phyloP scores from a whole-genome alignment of 2,329 filamentous ascomycete genomes.

The Alternaria ethzedia region DNA sequence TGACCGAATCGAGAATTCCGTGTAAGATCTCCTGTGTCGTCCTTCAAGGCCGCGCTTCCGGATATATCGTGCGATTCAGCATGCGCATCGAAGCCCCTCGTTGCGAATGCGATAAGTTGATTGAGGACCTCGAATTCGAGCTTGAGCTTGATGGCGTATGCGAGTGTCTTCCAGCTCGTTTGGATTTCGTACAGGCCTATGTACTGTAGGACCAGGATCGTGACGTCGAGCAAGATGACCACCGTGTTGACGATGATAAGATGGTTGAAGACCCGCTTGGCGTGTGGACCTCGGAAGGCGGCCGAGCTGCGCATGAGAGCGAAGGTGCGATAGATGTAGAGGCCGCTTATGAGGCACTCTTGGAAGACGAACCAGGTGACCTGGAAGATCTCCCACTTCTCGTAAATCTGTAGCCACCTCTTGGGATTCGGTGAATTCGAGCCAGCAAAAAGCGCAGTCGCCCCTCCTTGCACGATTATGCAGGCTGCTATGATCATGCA shows the following conservation, averaged over 20 bases:
- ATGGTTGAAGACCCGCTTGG: conserved; percentile 32
- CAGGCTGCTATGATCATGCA: conserved; percentile 58
- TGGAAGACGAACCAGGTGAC: conserved; percentile 50
- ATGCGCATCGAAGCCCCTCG: conserved; percentile 8
- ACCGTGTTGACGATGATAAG: conserved; percentile 48
- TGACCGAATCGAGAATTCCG: neutral
- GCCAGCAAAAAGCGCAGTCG: conserved; percentile 60
- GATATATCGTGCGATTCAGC: neutral
- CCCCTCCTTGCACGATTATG: conserved; percentile 54
- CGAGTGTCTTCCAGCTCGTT: conserved; percentile 46
- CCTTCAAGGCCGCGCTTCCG: neutral
- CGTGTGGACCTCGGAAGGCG: conserved; percentile 6
- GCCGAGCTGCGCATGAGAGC: conserved; percentile 42
- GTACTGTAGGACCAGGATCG: conserved; percentile 49
- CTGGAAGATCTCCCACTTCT: conserved; percentile 49
- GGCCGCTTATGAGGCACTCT: conserved; percentile 42
- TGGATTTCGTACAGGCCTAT: conserved; percentile 37
- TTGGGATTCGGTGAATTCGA: conserved; percentile 41
- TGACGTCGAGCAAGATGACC: conserved; percentile 50
- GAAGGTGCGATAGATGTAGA: conserved; percentile 61
- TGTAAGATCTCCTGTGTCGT: neutral
- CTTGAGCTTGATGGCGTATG: conserved; percentile 56
- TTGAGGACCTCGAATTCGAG: conserved; percentile 62
- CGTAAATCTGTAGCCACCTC: conserved; percentile 13
- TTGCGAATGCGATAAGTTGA: conserved; percentile 27